phyloP scores from a whole-genome alignment of 352 stramenopile genomes.

The Pythium rhizo-oryzae region DNA sequence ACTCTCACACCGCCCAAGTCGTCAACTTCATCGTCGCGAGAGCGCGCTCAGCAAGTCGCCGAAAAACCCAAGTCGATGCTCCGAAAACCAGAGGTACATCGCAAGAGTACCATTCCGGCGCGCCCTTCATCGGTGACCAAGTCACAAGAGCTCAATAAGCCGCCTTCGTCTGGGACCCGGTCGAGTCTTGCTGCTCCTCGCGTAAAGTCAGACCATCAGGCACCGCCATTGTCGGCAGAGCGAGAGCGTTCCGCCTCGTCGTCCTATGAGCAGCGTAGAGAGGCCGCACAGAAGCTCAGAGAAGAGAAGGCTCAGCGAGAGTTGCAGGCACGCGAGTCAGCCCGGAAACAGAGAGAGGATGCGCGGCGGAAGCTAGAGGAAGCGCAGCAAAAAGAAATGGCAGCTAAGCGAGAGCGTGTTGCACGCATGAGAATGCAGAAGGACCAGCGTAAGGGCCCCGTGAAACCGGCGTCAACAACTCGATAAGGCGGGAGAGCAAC shows the following conservation, averaged over 20 bases:
- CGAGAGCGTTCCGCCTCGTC: slow-evolving; percentile 28
- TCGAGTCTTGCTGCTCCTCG: slow-evolving; percentile 1
- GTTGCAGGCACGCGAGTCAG: slow-evolving; percentile 57
- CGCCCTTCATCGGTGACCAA: slow-evolving; percentile 19
- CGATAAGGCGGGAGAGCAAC: neutral
- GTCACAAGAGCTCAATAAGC: slow-evolving; percentile 12
- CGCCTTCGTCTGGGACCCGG: neutral
- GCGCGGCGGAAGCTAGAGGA: slow-evolving; percentile 64
- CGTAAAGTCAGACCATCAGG: slow-evolving; percentile 5
- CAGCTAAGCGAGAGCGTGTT: slow-evolving; percentile 70
- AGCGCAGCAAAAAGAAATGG: slow-evolving; percentile 65
- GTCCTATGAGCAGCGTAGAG: slow-evolving; percentile 61
- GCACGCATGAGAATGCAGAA: slow-evolving; percentile 59
- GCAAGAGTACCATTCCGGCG: slow-evolving; percentile 9
- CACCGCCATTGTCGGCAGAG: slow-evolving; percentile 5
- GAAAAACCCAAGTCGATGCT: slow-evolving; percentile 22
- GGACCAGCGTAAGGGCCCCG: slow-evolving; percentile 24
- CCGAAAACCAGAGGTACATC: slow-evolving; percentile 24
- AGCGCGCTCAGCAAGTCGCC: neutral
- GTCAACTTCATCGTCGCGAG: neutral
- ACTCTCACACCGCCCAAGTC: slow-evolving; percentile 14
- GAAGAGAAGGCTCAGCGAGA: slow-evolving; percentile 74
- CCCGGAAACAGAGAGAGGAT: slow-evolving; percentile 69
- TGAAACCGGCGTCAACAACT: slow-evolving; percentile 3
- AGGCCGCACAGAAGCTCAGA: slow-evolving; percentile 66